These are phyloP conservation scores for Metschnikowia orientalis DNA, from an alignment of 805 yeast genomes.

Conservation along the genomic window DNA sequence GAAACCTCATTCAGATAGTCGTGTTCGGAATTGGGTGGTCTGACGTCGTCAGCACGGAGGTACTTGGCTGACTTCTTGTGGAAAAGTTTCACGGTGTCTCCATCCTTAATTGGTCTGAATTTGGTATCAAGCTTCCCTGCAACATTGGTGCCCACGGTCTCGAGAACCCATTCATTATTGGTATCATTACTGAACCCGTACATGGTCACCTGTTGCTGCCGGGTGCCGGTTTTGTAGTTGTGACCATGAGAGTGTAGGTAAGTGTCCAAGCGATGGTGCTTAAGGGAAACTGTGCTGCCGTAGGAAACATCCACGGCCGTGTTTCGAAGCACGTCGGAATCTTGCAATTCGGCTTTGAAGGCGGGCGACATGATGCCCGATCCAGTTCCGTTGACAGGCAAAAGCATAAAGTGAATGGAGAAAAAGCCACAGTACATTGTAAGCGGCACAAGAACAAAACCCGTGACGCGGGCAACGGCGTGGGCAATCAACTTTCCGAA, in stretches of 20 bases:
- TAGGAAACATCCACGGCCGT: slow-evolving; percentile 63
- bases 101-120: slow-evolving; percentile 42
- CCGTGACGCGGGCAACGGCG: slow-evolving; percentile 33
- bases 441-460: slow-evolving; percentile 52
- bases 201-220: slow-evolving; percentile 76
- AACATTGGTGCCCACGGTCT: slow-evolving; percentile 32
- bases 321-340: slow-evolving; percentile 30
- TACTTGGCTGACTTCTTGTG: slow-evolving; percentile 67
- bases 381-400: slow-evolving; percentile 52
- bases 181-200: slow-evolving; percentile 54
- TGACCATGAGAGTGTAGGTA: slow-evolving; percentile 76
- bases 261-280: slow-evolving; percentile 67
- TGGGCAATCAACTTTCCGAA: slow-evolving; percentile 36
- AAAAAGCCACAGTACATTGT: slow-evolving; percentile 55
- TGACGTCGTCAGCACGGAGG: slow-evolving; percentile 62
- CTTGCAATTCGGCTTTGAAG: slow-evolving; percentile 57
- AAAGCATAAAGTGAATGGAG: slow-evolving; percentile 49
- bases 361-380: slow-evolving; percentile 60
- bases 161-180: slow-evolving; percentile 74
- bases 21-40: slow-evolving; percentile 88
- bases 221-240: slow-evolving; percentile 59
- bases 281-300: slow-evolving; percentile 69
- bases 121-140: slow-evolving; percentile 38
- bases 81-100: slow-evolving; percentile 58
- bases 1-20: slow-evolving; percentile 86